A percentile compares a stretch with the other conserved stretches of the same genome.
These are phyloP conservation scores for Puccinia polysora DNA, from an alignment of 1,284 basidiomycete genomes.

Conservation along the genomic window DNA sequence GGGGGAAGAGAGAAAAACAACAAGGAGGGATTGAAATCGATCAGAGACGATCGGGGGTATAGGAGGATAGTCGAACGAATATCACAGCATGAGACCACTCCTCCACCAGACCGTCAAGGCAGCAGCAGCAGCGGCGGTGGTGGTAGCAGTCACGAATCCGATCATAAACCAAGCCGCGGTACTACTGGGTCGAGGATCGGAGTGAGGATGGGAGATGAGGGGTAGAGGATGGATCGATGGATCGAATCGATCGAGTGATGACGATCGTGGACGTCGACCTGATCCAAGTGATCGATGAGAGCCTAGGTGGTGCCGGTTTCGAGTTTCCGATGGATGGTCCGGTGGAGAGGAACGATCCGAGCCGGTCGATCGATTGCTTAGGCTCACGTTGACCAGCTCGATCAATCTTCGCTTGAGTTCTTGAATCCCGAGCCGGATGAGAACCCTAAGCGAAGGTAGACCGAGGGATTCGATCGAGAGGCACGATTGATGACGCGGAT, in stretches of 20 bases:
- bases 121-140: too few species aligned
- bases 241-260: too few species aligned
- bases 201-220: background rate
- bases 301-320: background rate
- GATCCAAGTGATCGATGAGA: background rate
- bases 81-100: too few species aligned
- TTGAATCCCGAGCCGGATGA: background rate
- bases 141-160: constrained; percentile 12
- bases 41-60: too few species aligned
- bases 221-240: background rate
- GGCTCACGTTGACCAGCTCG: background rate
- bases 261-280: background rate
- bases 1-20: too few species aligned
- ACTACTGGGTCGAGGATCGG: background rate
- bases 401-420: too few species aligned
- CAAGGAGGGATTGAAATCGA: too few species aligned
- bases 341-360: too few species aligned
- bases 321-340: too few species aligned
- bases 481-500: too few species aligned
- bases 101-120: constrained; percentile 6
- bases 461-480: background rate
- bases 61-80: too few species aligned
- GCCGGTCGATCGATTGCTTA: background rate
- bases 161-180: constrained; percentile 14
- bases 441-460: background rate